These are phyloP conservation scores for Cercospora zeina DNA, from an alignment of 2,329 filamentous ascomycete species.

Conservation along the genomic window DNA sequence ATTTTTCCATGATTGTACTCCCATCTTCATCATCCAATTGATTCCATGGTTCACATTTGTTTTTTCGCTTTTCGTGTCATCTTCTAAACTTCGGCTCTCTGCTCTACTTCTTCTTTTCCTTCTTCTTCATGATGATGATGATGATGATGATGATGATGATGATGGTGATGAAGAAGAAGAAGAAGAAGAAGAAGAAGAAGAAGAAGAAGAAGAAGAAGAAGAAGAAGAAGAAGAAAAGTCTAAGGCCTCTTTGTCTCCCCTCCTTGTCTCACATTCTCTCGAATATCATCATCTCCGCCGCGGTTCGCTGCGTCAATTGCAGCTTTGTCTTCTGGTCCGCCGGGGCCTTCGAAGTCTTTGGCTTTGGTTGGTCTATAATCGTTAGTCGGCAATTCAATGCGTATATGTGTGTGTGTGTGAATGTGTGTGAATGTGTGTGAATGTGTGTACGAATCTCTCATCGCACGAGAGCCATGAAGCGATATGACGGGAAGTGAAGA, in stretches of 20 bases:
- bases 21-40: too few species aligned
- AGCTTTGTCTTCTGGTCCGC: slow-evolving; percentile 51
- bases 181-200: too few species aligned
- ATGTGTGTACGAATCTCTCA: too few species aligned
- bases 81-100: too few species aligned
- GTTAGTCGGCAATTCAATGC: neutral
- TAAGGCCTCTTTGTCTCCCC: slow-evolving; percentile 34
- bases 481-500: too few species aligned
- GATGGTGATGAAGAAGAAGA: too few species aligned
- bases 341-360: slow-evolving; percentile 51
- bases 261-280: slow-evolving; percentile 45
- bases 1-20: too few species aligned
- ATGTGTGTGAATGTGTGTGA: too few species aligned
- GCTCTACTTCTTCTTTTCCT: neutral
- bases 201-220: too few species aligned
- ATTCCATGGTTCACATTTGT: too few species aligned
- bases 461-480: too few species aligned
- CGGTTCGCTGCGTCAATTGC: slow-evolving; percentile 42
- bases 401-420: neutral
- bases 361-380: slow-evolving; percentile 47
- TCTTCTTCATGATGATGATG: slow-evolving; percentile 13
- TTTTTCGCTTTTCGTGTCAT: neutral
- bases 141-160: too few species aligned
- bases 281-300: slow-evolving; percentile 45
- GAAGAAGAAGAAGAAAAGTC: neutral